Conservation (phyloP, 2,329 filamentous ascomycete genomes). For the Graphilbum fragrans region DNA sequence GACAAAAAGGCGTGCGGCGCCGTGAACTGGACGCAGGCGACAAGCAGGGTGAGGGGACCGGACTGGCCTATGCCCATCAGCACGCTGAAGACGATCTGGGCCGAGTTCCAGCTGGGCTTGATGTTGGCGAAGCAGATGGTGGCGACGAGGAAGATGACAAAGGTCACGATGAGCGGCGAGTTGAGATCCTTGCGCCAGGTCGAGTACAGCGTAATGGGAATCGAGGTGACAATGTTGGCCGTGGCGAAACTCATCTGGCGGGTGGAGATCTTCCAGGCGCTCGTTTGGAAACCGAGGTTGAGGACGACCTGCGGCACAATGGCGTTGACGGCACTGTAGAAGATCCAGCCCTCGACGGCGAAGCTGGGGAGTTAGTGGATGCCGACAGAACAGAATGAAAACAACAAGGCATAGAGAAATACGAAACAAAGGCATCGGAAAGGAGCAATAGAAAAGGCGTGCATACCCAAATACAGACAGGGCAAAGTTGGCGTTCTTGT, state of each 20-base stretch:
- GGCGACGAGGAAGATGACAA: slow-evolving; percentile 31
- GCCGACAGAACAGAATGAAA: too few species aligned
- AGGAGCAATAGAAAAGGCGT: too few species aligned
- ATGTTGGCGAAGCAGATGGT: slow-evolving; percentile 33
- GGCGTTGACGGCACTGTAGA: slow-evolving; percentile 39
- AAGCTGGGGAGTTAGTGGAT: too few species aligned
- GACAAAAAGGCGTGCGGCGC: slow-evolving; percentile 39
- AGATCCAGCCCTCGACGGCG: slow-evolving; percentile 46
- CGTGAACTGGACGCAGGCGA: slow-evolving; percentile 38
- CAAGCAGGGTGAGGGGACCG: slow-evolving; percentile 35
- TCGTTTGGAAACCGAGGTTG: slow-evolving; percentile 33
- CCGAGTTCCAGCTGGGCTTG: slow-evolving; percentile 26
- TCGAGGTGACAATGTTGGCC: slow-evolving; percentile 24
- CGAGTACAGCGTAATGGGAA: slow-evolving; percentile 31
- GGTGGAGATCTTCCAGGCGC: slow-evolving; percentile 33
- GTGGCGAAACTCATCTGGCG: slow-evolving; percentile 33
- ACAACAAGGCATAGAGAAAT: neutral
- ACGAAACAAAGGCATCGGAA: neutral
- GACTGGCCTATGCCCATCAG: slow-evolving; percentile 35
- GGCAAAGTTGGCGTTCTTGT: slow-evolving; percentile 38
- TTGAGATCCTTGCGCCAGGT: slow-evolving; percentile 36
- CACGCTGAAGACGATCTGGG: slow-evolving; percentile 35
- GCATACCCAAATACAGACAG: slow-evolving; percentile 42
- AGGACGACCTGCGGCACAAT: slow-evolving; percentile 35
- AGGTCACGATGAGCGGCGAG: slow-evolving; percentile 31